Evolutionary conservation across 441 rosid genomes (phyloP).

Genomic region (Brassica hybrid): DNA sequence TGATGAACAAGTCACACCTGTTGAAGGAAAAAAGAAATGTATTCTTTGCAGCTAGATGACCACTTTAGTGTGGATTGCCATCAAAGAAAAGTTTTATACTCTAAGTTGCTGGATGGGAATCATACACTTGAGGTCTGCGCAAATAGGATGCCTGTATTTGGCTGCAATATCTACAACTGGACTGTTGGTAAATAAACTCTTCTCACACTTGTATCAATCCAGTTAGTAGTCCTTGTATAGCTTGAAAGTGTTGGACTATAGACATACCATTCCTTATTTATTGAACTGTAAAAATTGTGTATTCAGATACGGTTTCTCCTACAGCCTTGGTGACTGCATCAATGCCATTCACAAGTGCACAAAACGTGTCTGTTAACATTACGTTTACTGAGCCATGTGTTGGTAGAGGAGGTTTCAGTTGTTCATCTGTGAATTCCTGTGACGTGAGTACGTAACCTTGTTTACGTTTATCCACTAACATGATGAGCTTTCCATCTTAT

Average conservation of each 20-base stretch:
- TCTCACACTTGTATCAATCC: slow-evolving; percentile 23
- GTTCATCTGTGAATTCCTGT: slow-evolving; percentile 81
- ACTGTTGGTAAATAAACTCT: slow-evolving; percentile 68
- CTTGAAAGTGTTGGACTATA: not conserved
- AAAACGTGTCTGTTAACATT: slow-evolving; percentile 73
- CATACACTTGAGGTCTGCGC: slow-evolving; percentile 82
- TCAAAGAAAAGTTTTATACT: slow-evolving; percentile 50
- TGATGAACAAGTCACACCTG: not conserved
- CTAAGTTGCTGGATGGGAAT: slow-evolving; percentile 69
- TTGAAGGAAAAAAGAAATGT: slow-evolving; percentile 24
- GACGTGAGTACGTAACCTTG: slow-evolving; percentile 80
- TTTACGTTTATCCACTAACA: slow-evolving; percentile 16
- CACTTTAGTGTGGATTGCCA: slow-evolving; percentile 62
- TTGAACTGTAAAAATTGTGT: slow-evolving; percentile 24
- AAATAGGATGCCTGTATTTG: slow-evolving; percentile 53
- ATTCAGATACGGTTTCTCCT: slow-evolving; percentile 85
- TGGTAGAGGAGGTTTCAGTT: slow-evolving; percentile 76
- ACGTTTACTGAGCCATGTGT: slow-evolving; percentile 80
- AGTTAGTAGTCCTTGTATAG: not conserved
- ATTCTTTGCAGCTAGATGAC: slow-evolving; percentile 70
- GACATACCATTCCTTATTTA: slow-evolving; percentile 9
- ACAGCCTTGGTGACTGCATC: slow-evolving; percentile 72
- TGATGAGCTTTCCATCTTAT: slow-evolving; percentile 5
- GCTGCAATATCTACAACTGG: slow-evolving; percentile 77
- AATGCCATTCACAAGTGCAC: slow-evolving; percentile 75